phyloP scores from a whole-genome alignment of 1,284 basidiomycete species.

The Naganishia liquefaciens region DNA sequence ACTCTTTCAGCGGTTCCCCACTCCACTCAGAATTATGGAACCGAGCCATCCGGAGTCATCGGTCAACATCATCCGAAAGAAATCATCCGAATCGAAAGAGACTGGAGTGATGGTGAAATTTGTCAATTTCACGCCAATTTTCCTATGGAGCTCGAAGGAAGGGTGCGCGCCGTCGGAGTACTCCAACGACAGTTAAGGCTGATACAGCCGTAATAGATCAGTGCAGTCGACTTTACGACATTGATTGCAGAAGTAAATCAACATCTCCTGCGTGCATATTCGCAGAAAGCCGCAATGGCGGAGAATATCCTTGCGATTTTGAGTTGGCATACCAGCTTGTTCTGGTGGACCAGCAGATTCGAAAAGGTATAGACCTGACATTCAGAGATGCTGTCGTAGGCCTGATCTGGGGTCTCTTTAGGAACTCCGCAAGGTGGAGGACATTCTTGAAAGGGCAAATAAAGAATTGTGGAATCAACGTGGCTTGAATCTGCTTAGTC shows the following conservation, averaged over 20 bases:
- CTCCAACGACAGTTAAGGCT: background rate
- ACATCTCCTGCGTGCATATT: conserved; percentile 52
- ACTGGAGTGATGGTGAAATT: conserved; percentile 54
- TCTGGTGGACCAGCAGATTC: conserved; percentile 53
- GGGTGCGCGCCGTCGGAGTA: conserved; percentile 41
- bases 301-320: conserved; percentile 55
- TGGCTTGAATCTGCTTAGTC: conserved; percentile 57
- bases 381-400: background rate
- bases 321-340: conserved; percentile 54
- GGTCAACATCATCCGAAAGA: conserved; percentile 51
- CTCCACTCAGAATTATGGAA: conserved; percentile 37
- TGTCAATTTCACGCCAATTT: conserved; percentile 55
- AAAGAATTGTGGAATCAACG: conserved; percentile 52
- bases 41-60: conserved; percentile 43
- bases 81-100: conserved; percentile 55
- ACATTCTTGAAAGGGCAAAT: conserved; percentile 51
- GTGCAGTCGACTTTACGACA: conserved; percentile 47
- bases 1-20: conserved; percentile 29
- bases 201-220: conserved; percentile 41
- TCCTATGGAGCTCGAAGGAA: conserved; percentile 55
- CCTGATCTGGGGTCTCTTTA: background rate
- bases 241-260: conserved; percentile 53
- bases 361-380: conserved; percentile 47
- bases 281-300: conserved; percentile 48
- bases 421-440: conserved; percentile 40